Conservation (phyloP, 176 grass and related monocot genomes). For the Guadua angustifolia region DNA sequence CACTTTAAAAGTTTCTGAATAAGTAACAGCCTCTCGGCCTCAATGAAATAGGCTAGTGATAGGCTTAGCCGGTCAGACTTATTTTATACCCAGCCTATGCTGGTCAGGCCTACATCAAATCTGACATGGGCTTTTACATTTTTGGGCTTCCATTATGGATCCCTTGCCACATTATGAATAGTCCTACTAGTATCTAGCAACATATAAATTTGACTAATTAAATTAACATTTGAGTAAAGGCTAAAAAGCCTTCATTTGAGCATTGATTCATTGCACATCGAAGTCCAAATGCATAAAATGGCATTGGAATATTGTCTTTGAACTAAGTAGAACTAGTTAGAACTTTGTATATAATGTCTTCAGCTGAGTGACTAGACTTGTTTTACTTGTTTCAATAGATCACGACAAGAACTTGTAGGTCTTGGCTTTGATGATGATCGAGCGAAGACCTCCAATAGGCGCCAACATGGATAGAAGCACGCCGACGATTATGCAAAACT, state of each 20-base stretch:
- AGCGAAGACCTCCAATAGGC: conserved; percentile 52
- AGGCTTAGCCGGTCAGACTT: too few species aligned
- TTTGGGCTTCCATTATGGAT: too few species aligned
- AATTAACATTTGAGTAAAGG: neutral
- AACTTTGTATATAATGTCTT: conserved; percentile 12
- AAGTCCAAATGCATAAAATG: neutral
- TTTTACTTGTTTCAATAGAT: conserved; percentile 15
- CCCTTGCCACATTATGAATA: too few species aligned
- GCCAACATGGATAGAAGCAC: conserved; percentile 47
- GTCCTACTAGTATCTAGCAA: too few species aligned
- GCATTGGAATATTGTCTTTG: neutral
- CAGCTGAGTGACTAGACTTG: neutral
- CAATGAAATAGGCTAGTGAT: too few species aligned
- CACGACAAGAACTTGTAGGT: conserved; percentile 52
- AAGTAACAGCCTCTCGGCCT: too few species aligned
- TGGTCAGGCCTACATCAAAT: too few species aligned
- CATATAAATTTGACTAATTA: neutral
- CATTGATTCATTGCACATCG: neutral
- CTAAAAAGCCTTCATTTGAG: neutral
- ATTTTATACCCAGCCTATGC: too few species aligned
- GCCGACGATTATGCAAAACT: conserved; percentile 59
- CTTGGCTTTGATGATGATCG: conserved; percentile 53
- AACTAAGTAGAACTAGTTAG: neutral
- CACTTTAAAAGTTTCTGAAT: too few species aligned
- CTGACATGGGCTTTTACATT: too few species aligned